Conservation (phyloP, 306 rosid genomes). For the Cucumis cinereus region DNA sequence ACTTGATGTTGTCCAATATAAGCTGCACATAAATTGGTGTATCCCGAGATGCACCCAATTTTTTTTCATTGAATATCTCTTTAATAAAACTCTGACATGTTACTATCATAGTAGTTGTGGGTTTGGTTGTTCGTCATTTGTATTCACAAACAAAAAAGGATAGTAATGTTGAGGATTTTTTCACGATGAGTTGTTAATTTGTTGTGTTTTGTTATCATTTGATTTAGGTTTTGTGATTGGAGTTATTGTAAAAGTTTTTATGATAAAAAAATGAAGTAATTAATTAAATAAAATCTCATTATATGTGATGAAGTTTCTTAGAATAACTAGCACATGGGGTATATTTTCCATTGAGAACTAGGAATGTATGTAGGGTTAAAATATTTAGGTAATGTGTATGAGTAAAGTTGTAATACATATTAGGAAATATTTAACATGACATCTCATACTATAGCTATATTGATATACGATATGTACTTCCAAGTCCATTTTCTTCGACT, state of each 20-base stretch:
- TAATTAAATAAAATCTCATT: not conserved
- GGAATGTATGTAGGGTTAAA: not conserved
- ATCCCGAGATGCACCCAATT: no score
- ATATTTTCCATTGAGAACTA: not conserved
- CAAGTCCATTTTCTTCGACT: not conserved
- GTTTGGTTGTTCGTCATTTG: not conserved
- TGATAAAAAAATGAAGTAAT: not conserved
- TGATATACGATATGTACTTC: not conserved
- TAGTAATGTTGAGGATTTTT: not conserved
- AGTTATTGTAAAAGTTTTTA: not conserved
- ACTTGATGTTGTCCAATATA: no score
- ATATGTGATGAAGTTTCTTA: not conserved
- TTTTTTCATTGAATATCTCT: not conserved
- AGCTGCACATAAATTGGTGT: no score
- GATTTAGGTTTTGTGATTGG: not conserved
- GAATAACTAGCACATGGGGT: not conserved
- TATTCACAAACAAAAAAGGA: not conserved
- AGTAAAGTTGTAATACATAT: not conserved
- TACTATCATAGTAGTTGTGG: not conserved
- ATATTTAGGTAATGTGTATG: not conserved
- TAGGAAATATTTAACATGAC: not conserved
- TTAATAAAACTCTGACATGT: not conserved
- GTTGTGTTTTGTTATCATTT: not conserved
- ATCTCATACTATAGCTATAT: not conserved
- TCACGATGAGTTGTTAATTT: not conserved